Conservation (phyloP, 2,329 filamentous ascomycete genomes). For the Ceratocystiopsis minuta region DNA sequence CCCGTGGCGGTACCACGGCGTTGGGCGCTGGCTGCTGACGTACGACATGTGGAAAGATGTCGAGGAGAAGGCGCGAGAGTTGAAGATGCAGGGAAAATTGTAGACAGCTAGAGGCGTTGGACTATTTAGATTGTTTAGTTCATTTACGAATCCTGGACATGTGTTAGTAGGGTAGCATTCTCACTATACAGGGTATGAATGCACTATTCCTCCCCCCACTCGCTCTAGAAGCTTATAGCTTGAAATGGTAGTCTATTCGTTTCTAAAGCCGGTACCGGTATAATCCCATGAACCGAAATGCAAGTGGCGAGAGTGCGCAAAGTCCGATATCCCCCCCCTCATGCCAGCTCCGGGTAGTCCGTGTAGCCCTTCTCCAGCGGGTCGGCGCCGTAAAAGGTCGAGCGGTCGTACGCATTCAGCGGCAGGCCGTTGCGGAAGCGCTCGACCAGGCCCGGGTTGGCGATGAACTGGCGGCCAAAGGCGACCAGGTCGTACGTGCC, state of each 20-base stretch:
- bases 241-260: too few relatives aligned
- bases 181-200: too few relatives aligned
- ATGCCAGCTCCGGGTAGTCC: slow-evolving; percentile 15
- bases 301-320: too few relatives aligned
- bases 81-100: not conserved
- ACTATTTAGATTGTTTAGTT: too few relatives aligned
- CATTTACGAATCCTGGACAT: too few relatives aligned
- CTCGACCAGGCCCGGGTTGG: slow-evolving; percentile 31
- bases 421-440: slow-evolving; percentile 18
- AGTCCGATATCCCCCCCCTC: too few relatives aligned
- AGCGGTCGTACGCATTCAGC: slow-evolving; percentile 19
- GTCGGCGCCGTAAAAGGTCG: slow-evolving; percentile 21
- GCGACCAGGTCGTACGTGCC: slow-evolving; percentile 15
- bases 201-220: too few relatives aligned
- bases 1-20: slow-evolving; percentile 8
- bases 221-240: too few relatives aligned
- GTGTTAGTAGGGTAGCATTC: too few relatives aligned
- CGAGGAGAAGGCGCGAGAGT: slow-evolving; percentile 2
- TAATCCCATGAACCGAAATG: too few relatives aligned
- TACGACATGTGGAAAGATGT: slow-evolving; percentile 9
- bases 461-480: slow-evolving; percentile 24
- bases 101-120: too few relatives aligned
- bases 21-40: slow-evolving; percentile 8
- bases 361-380: slow-evolving; percentile 20
- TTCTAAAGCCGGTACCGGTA: too few relatives aligned